Base-by-base conservation (phyloP, 768 basidiomycete genomes). In the Dioszegia crocea region DNA sequence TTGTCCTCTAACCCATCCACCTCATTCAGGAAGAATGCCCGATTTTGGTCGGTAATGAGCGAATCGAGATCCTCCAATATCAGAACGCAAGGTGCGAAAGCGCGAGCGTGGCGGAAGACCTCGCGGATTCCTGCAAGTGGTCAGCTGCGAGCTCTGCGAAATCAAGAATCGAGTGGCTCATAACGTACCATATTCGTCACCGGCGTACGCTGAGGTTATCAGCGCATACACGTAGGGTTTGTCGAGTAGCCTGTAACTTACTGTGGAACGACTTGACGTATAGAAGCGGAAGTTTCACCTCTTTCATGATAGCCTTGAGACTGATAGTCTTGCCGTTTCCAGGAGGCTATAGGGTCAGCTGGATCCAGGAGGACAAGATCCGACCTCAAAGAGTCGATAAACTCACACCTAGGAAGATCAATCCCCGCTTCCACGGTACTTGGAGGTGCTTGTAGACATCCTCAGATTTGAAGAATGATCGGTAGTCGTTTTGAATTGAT, bases 11-110 rank as follows among this genome's bases (percentile, higher is more conserved):
- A 75, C 0, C 89, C 89, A 62, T 91, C 89, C 14, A 76, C 60
- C 71, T 91, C 86, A 69, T 92, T 92, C 47, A 92, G 80, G 83
- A 91, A 91, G 81, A 88, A 91, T 2, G 88, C 88, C 29, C 89
- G 83, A 68, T 90, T 91, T 6, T 70, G 49, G 66, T 89, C 83
- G 60, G 84, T 88, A 78, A 92, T 88, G 36, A 90, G 80, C 63
- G 86, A 86, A 66, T 92, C 90, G 6, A 91, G 76, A 63, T 85
- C 84, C 64, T 85, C 84, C n/a, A 85, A 65, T 47, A 85, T 76
- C 16, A 86, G 56, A 1, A 74, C 56, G 55, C 76, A 77, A 16
- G 77, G 77, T 10, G 75, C 71, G 39, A 73, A 67, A 26, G 59
- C 82, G 31, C 89, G 82, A n/a, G 90, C 88, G 68, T 87, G 86